A percentile compares a stretch with the other conserved stretches of the same genome.
Evolutionary conservation across 2,329 filamentous ascomycete species (phyloP).

Genomic region (Neonectria sp.): DNA sequence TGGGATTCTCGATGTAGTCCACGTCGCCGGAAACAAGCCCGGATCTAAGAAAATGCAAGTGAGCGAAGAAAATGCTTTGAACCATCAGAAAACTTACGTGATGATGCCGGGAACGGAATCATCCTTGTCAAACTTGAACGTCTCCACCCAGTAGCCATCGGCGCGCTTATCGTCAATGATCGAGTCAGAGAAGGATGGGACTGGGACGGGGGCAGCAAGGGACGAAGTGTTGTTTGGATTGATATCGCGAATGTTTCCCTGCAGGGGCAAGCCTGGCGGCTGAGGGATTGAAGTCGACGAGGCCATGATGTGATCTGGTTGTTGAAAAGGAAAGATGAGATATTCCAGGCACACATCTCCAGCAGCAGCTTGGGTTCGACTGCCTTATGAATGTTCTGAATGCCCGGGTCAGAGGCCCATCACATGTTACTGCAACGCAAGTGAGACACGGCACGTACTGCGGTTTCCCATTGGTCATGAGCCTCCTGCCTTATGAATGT

Average conservation of each 20-base stretch:
- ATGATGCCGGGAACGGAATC: neutral
- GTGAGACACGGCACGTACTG: too few species aligned
- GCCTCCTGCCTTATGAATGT: too few species aligned
- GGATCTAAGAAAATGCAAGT: neutral
- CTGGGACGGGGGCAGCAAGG: neutral
- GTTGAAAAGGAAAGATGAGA: neutral
- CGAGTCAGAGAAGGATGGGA: neutral
- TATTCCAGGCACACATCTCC: neutral
- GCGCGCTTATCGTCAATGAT: neutral
- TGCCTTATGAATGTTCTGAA: conserved; percentile 15
- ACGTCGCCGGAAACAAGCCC: neutral
- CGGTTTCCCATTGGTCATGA: too few species aligned
- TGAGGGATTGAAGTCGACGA: conserved; percentile 54
- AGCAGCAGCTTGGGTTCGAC: conserved; percentile 10
- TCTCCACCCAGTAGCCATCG: conserved; percentile 3
- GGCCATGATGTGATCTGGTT: conserved; percentile 45
- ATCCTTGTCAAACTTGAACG: neutral
- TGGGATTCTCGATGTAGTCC: conserved; percentile 3
- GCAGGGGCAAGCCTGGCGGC: conserved; percentile 53
- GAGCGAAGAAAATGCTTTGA: neutral
- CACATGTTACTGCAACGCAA: too few species aligned
- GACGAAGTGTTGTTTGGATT: conserved; percentile 52
- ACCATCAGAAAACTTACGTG: neutral
- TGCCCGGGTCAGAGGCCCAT: neutral
- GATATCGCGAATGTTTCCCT: conserved; percentile 56